Conservation (phyloP, 2,329 filamentous ascomycete species). For the Verticillium albo-atrum region DNA sequence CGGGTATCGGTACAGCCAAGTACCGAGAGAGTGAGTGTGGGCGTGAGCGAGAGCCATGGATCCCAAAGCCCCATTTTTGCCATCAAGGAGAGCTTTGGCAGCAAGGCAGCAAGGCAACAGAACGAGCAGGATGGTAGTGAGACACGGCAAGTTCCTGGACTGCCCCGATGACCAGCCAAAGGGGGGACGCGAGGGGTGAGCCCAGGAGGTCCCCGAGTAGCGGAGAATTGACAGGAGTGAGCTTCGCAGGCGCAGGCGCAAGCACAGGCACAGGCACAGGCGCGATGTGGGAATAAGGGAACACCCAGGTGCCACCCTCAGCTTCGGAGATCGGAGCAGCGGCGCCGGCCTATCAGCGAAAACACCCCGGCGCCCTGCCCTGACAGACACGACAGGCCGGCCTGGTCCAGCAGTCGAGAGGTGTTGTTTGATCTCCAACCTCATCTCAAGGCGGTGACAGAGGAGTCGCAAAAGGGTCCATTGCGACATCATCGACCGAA, state of each 20-base stretch:
- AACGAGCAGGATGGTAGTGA: not conserved
- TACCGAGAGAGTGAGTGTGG: conserved; percentile 5
- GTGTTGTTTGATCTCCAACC: not conserved
- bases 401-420: not conserved
- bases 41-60: too few species aligned
- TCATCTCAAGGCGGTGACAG: not conserved
- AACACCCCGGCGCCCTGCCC: not conserved
- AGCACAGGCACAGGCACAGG: too few species aligned
- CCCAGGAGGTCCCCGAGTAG: too few species aligned
- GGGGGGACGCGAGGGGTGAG: too few species aligned
- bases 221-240: too few species aligned
- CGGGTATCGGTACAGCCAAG: conserved; percentile 8
- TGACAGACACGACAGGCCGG: too few species aligned
- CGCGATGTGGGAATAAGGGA: too few species aligned
- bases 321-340: not conserved
- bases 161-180: not conserved
- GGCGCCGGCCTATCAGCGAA: not conserved
- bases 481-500: not conserved
- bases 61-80: not conserved
- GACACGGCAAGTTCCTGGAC: not conserved
- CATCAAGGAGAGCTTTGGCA: not conserved
- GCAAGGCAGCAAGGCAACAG: not conserved
- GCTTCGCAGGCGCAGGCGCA: too few species aligned
- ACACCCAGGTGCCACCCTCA: too few species aligned
- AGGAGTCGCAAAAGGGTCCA: not conserved